These are phyloP conservation scores for Bolboschoenoplectus hybrid DNA, from an alignment of 202 grass and related monocot genomes.

Conservation along the genomic window DNA sequence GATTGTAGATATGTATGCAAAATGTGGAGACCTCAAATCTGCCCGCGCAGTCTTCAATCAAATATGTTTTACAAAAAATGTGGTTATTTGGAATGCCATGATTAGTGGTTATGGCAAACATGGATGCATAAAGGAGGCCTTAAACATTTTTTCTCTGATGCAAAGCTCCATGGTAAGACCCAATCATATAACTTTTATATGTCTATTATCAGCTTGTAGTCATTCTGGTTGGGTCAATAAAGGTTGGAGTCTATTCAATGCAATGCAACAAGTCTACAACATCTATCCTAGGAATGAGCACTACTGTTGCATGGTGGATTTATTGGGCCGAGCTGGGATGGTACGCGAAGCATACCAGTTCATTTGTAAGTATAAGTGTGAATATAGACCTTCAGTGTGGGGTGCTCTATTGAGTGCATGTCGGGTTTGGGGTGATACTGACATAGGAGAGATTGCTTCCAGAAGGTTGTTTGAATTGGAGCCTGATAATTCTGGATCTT, in stretches of 20 bases:
- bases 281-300: slow-evolving; percentile 45
- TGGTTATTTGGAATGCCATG: slow-evolving; percentile 55
- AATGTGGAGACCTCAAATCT: slow-evolving; percentile 47
- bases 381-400: slow-evolving; percentile 42
- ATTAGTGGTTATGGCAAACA: slow-evolving; percentile 55
- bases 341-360: slow-evolving; percentile 45
- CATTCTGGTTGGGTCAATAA: slow-evolving; percentile 44
- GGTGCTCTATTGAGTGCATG: slow-evolving; percentile 53
- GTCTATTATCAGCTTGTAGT: slow-evolving; percentile 54
- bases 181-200: slow-evolving; percentile 54
- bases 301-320: slow-evolving; percentile 56
- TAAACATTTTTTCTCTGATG: slow-evolving; percentile 45
- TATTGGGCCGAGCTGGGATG: slow-evolving; percentile 50
- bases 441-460: slow-evolving; percentile 52
- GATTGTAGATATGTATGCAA: slow-evolving; percentile 54
- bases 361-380: slow-evolving; percentile 37
- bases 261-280: slow-evolving; percentile 40
- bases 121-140: slow-evolving; percentile 45
- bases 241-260: slow-evolving; percentile 45
- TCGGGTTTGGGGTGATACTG: slow-evolving; percentile 31
- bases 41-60: slow-evolving; percentile 38
- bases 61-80: slow-evolving; percentile 34
- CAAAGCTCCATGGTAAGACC: slow-evolving; percentile 32
- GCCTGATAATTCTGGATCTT: slow-evolving; percentile 46
- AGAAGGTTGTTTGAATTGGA: slow-evolving; percentile 49